Evolutionary conservation across 73 alveolate species (phyloP).

Genomic region (Urostyla sp.): DNA sequence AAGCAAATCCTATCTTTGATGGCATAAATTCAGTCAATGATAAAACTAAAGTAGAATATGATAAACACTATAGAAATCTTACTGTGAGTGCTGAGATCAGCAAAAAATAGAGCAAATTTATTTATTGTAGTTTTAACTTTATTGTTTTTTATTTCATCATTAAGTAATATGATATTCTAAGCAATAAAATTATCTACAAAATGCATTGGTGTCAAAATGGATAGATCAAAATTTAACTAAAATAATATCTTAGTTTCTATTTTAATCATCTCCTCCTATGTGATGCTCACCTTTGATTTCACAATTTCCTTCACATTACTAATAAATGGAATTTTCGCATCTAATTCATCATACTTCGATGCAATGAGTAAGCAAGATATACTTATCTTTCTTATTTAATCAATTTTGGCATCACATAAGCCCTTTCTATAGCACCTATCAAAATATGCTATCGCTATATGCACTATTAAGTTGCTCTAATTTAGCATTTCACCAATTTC

Average conservation of each 20-base stretch:
- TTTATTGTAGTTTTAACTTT: background rate
- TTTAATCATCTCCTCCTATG: constrained; percentile 21
- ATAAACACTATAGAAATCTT: no score
- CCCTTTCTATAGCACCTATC: constrained; percentile 43
- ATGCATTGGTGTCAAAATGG: constrained; percentile 53
- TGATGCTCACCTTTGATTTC: background rate
- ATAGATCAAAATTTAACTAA: constrained; percentile 31
- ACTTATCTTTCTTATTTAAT: background rate
- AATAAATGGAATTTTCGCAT: constrained; percentile 59
- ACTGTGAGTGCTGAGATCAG: constrained; percentile 47
- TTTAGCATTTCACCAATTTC: constrained; percentile 56
- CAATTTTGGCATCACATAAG: background rate
- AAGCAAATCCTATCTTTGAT: constrained; percentile 24
- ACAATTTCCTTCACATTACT: constrained; percentile 31
- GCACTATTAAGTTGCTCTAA: constrained; percentile 60
- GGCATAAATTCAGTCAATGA: constrained; percentile 5
- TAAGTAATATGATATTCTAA: background rate
- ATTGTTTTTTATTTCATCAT: background rate
- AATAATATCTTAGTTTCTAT: constrained; percentile 28
- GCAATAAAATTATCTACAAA: constrained; percentile 24
- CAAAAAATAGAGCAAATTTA: constrained; percentile 49
- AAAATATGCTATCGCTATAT: constrained; percentile 60
- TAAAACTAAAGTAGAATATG: no score
- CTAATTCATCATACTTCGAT: constrained; percentile 71
- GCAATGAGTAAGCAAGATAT: constrained; percentile 25